phyloP scores from a whole-genome alignment of 768 basidiomycete genomes.

The Pisolithus microcarpus region DNA sequence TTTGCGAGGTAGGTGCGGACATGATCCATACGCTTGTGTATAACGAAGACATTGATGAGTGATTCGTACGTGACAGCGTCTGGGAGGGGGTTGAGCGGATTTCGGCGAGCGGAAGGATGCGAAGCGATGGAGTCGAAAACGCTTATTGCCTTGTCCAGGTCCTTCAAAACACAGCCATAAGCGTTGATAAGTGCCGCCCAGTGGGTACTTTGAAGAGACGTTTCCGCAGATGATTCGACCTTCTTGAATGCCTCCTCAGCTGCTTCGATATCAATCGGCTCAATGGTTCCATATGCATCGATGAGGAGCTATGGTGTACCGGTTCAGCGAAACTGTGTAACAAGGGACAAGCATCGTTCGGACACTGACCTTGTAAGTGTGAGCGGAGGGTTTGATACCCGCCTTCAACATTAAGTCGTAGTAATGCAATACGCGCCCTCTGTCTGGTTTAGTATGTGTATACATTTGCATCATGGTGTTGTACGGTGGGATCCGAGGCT shows the following conservation, averaged over 20 bases:
- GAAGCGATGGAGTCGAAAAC: slow-evolving; percentile 69
- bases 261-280: slow-evolving; percentile 65
- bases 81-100: slow-evolving; percentile 34
- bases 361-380: slow-evolving; percentile 82
- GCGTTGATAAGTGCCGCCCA: slow-evolving; percentile 87
- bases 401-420: slow-evolving; percentile 57
- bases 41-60: slow-evolving; percentile 79
- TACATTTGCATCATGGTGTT: slow-evolving; percentile 99
- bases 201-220: slow-evolving; percentile 45
- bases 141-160: slow-evolving; percentile 68
- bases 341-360: neutral
- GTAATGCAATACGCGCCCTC: slow-evolving; percentile 68
- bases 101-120: slow-evolving; percentile 37
- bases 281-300: slow-evolving; percentile 80
- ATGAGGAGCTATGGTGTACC: slow-evolving; percentile 57
- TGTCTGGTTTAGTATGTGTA: slow-evolving; percentile 82
- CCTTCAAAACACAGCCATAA: slow-evolving; percentile 71
- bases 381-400: slow-evolving; percentile 67
- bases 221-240: slow-evolving; percentile 31
- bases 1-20: slow-evolving; percentile 59
- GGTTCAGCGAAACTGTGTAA: neutral
- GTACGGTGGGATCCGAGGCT: slow-evolving; percentile 87
- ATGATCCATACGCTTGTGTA: slow-evolving; percentile 70
- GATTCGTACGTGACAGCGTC: slow-evolving; percentile 90
- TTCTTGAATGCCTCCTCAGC: slow-evolving; percentile 75